phyloP scores from a whole-genome alignment of 139 green algal genomes.

The Mesotaenium endlicherianum region DNA sequence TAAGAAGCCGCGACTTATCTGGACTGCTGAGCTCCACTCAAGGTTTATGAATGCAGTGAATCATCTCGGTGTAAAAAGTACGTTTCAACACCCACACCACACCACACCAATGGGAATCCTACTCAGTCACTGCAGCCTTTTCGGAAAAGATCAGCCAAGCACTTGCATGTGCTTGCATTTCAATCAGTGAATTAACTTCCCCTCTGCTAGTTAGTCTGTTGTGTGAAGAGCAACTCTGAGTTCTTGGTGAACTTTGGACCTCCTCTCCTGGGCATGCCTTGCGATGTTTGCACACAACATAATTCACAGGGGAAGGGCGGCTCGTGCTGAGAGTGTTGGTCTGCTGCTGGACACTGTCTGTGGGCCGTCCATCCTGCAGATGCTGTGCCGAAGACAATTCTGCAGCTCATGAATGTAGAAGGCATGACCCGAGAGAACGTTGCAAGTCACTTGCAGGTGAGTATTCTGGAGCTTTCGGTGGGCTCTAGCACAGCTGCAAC shows the following conservation, averaged over 20 bases:
- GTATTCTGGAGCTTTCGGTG: background rate
- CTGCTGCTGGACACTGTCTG: background rate
- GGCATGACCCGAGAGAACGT: constrained; percentile 90
- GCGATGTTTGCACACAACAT: background rate
- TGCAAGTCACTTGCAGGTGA: constrained; percentile 40
- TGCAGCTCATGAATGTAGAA: constrained; percentile 88
- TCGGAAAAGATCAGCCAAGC: too few relatives aligned
- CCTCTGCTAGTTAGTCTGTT: background rate
- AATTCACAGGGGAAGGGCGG: background rate
- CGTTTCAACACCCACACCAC: constrained; percentile 25
- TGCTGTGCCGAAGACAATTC: constrained; percentile 88
- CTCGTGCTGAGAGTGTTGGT: background rate
- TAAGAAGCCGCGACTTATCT: constrained; percentile 64
- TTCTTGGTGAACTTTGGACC: background rate
- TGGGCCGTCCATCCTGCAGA: constrained; percentile 27
- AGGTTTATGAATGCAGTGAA: constrained; percentile 94
- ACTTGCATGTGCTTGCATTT: background rate
- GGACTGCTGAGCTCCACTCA: constrained; percentile 65
- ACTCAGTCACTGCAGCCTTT: background rate
- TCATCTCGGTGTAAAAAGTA: constrained; percentile 88
- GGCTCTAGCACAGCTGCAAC: background rate
- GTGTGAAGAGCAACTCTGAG: background rate
- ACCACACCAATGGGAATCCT: background rate
- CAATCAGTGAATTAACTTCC: background rate
- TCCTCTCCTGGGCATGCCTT: background rate